Base-by-base conservation (phyloP, 495 filamentous ascomycete genomes). In the Trichoderma gamsii region DNA sequence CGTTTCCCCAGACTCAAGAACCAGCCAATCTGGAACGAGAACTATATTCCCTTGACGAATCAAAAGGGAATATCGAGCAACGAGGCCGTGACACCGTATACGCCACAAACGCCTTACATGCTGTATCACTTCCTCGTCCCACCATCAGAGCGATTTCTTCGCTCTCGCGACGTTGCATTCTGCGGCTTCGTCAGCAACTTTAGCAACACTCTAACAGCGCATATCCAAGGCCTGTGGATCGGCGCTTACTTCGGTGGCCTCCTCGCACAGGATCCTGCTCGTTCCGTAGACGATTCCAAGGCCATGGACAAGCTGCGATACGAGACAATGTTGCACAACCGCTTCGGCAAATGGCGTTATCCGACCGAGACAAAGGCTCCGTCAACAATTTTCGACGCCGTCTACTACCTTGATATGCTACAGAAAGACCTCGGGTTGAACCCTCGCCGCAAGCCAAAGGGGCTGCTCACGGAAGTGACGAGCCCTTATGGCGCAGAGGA, bases 381-480 rank as follows among this genome's bases (percentile, higher is more conserved):
- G 0, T 90, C 92, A 71, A 86, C 92, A 68, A 87, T 90, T 64
- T 93, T 92, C 72, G 91, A 95, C 74, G 84, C 82, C 2, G 70
- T 93, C 56, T 88, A 91, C n/a, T 96, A 93, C 72, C 73, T 92
- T 4, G 92, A 94, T 76, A 69, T 91, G 70, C 70, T 93, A 76
- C 72, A 92, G 66, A 72, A 76, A 1, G 91, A 94, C 72, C 68
- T 95, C 64, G 90, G 90, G 15, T 72, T 83, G 18, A 69, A 73
- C 51, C 73, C 77, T 41, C 77, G 78, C 67, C 76, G 81, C 25
- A 83, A 83, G 76, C 68, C 66, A 5, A 61, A 18, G 27, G 74
- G 76, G 52, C 82, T 80, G 75, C 72, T 83, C 38, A 78, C 78
- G 0, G 84, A 86, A 69, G 80, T 84, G 65, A 77, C 84, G 68